A percentile compares a stretch with the other conserved stretches of the same genome.
Conservation (phyloP, 2,329 filamentous ascomycete genomes). For the Neopestalotiopsis sp. region DNA sequence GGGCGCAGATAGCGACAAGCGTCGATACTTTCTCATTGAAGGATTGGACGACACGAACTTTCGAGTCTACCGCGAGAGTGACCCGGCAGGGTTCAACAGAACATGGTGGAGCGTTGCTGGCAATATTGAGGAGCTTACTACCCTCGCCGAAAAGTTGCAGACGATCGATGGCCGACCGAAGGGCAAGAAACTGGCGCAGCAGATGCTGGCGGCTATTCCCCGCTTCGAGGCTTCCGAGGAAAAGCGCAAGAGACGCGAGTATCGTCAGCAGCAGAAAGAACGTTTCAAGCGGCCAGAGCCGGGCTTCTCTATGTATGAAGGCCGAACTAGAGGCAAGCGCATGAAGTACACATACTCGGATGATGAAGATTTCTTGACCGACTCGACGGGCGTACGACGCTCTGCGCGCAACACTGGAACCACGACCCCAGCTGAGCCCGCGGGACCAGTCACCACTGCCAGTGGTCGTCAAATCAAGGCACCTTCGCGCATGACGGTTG, state of each 20-base stretch:
- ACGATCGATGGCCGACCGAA: conserved; percentile 80
- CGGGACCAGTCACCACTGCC: conserved; percentile 71
- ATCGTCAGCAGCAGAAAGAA: conserved; percentile 83
- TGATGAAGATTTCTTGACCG: conserved; percentile 75
- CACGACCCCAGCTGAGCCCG: conserved; percentile 73
- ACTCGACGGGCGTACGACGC: conserved; percentile 66
- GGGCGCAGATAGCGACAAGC: conserved; percentile 88
- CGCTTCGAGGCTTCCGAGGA: conserved; percentile 94
- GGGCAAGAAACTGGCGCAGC: conserved; percentile 77
- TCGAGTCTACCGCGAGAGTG: conserved; percentile 91
- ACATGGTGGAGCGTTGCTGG: conserved; percentile 96
- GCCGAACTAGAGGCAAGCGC: conserved; percentile 92
- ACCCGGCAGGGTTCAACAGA: conserved; percentile 74
- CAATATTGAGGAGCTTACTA: conserved; percentile 83
- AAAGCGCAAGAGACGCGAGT: conserved; percentile 94
- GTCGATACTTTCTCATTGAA: conserved; percentile 92
- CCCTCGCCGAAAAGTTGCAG: conserved; percentile 77
- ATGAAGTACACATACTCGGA: conserved; percentile 97
- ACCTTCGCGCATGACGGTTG: conserved; percentile 69
- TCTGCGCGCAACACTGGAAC: conserved; percentile 77
- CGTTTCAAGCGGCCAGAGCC: conserved; percentile 87
- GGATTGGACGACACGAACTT: conserved; percentile 94
- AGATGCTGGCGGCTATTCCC: conserved; percentile 80
- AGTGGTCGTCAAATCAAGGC: conserved; percentile 86
- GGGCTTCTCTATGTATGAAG: conserved; percentile 93